A percentile compares a stretch with the other conserved stretches of the same genome.
Conservation (phyloP, 2,329 filamentous ascomycete species). For the Volutella citrinella region DNA sequence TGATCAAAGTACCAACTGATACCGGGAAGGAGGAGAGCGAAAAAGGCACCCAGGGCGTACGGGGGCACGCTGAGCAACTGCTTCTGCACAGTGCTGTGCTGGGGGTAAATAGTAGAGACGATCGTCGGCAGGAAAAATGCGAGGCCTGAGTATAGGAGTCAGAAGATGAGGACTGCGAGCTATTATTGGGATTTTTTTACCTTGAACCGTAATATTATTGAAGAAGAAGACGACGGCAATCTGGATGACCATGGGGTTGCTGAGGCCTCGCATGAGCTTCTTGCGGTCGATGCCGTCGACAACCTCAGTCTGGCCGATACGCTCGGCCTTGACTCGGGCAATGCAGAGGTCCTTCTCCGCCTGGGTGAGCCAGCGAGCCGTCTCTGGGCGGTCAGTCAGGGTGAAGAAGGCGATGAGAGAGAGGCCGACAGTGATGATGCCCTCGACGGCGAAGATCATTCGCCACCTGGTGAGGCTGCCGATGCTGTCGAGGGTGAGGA, state of each 20-base stretch:
- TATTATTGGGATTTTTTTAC: too few species aligned
- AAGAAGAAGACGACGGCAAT: conserved; percentile 59
- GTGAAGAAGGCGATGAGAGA: conserved; percentile 58
- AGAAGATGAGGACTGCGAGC: too few species aligned
- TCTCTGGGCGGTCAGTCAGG: conserved; percentile 64
- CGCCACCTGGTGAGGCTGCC: conserved; percentile 58
- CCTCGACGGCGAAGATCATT: conserved; percentile 71
- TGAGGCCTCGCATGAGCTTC: conserved; percentile 57
- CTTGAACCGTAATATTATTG: conserved; percentile 65
- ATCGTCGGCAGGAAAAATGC: conserved; percentile 51
- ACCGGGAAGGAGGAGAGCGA: conserved; percentile 54
- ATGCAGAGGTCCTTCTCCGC: conserved; percentile 64
- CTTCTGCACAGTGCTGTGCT: conserved; percentile 53
- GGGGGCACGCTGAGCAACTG: conserved; percentile 65
- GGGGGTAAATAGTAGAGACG: conserved; percentile 61
- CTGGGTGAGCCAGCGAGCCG: conserved; percentile 59
- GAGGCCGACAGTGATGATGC: conserved; percentile 55
- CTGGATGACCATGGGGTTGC: conserved; percentile 54
- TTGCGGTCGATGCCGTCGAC: conserved; percentile 58
- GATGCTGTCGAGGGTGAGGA: conserved; percentile 56
- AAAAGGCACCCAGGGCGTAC: conserved; percentile 61
- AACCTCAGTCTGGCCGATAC: conserved; percentile 56
- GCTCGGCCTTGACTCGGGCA: conserved; percentile 57
- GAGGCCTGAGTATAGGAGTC: too few species aligned
- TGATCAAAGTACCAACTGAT: conserved; percentile 54